These are phyloP conservation scores for Arxiozyma telluris DNA, from an alignment of 1,139 yeast genomes.

Conservation along the genomic window DNA sequence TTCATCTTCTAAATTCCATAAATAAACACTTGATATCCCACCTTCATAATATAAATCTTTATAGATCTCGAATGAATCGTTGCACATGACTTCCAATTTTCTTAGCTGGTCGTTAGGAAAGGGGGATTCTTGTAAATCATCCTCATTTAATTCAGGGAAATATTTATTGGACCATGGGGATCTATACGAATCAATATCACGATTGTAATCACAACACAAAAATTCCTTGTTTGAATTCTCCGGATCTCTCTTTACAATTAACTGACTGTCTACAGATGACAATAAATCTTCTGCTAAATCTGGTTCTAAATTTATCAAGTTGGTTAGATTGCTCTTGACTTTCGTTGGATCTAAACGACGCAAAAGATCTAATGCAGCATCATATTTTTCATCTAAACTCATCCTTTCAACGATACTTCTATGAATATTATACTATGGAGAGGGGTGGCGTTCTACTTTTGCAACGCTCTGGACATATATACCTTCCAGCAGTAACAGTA, in stretches of 20 bases:
- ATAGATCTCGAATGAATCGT: slow-evolving; percentile 87
- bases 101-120: slow-evolving; percentile 62
- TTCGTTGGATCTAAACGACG: slow-evolving; percentile 78
- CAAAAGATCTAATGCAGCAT: slow-evolving; percentile 79
- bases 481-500: no score
- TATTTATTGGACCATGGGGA: slow-evolving; percentile 88
- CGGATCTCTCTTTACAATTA: slow-evolving; percentile 48
- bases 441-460: no score
- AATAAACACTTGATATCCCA: slow-evolving; percentile 78
- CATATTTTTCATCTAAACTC: slow-evolving; percentile 53
- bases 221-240: slow-evolving; percentile 44
- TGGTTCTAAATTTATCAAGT: slow-evolving; percentile 70
- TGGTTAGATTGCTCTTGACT: slow-evolving; percentile 51
- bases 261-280: slow-evolving; percentile 82
- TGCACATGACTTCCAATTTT: slow-evolving; percentile 69
- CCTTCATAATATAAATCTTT: slow-evolving; percentile 94
- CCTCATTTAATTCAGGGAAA: slow-evolving; percentile 49
- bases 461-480: no score
- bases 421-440: neutral
- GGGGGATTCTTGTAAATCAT: slow-evolving; percentile 56
- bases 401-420: slow-evolving; percentile 5
- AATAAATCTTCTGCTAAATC: slow-evolving; percentile 79
- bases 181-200: slow-evolving; percentile 88
- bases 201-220: slow-evolving; percentile 85
- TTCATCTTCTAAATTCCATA: slow-evolving; percentile 63